Percentiles rank a stretch among this genome's conserved stretches.
These are phyloP conservation scores for Stentor coeruleus DNA, from an alignment of 73 alveolate genomes.

Conservation along the genomic window DNA sequence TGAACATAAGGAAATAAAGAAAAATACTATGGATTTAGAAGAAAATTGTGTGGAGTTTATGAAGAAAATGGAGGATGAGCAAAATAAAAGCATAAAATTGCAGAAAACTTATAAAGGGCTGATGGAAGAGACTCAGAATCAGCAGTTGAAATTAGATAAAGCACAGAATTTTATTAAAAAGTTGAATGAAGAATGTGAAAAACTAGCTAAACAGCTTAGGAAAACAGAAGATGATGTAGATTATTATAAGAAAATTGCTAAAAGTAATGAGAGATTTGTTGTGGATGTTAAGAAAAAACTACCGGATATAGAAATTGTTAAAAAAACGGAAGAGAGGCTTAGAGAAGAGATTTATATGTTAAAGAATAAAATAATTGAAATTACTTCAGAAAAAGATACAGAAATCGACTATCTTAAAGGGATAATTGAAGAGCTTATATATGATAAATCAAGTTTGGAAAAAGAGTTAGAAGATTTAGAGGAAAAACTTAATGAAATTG, in stretches of 20 bases:
- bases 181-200: conserved; percentile 29
- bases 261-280: background rate
- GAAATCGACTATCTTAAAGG: background rate
- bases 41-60: background rate
- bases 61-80: background rate
- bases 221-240: background rate
- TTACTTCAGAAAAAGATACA: background rate
- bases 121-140: background rate
- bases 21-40: background rate
- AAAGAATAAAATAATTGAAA: background rate
- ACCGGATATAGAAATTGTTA: background rate
- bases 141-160: conserved; percentile 12
- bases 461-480: conserved; percentile 13
- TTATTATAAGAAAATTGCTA: background rate
- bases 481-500: conserved; percentile 28
- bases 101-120: background rate
- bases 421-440: background rate
- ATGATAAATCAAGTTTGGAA: conserved; percentile 4
- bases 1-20: background rate
- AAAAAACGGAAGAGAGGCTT: conserved; percentile 31
- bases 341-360: conserved; percentile 8
- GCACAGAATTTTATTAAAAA: conserved; percentile 24
- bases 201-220: conserved; percentile 14
- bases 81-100: background rate
- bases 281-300: conserved; percentile 3